Conservation (phyloP, 179 eudicot genomes). For the Carnegiea gigantea region DNA sequence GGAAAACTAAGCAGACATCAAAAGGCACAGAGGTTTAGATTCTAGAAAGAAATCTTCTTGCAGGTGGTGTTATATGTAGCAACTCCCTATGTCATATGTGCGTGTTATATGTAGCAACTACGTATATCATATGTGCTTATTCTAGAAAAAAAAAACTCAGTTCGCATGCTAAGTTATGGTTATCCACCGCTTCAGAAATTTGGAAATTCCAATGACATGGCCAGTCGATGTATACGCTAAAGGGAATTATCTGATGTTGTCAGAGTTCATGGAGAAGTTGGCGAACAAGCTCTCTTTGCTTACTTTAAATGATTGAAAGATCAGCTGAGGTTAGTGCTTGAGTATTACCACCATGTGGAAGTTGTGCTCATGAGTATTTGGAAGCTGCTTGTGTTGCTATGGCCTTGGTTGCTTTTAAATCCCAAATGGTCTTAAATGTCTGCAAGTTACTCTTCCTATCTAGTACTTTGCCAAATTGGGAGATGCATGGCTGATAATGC, state of each 20-base stretch:
- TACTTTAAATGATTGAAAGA: slow-evolving; percentile 11
- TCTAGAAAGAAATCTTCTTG: background rate
- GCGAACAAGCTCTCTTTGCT: slow-evolving; percentile 20
- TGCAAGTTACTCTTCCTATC: background rate
- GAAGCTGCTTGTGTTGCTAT: background rate
- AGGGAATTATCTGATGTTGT: background rate
- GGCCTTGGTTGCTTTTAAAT: background rate
- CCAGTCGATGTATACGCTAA: slow-evolving; percentile 8
- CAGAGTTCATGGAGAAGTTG: slow-evolving; percentile 7
- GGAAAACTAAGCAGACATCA: background rate
- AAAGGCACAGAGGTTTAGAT: background rate
- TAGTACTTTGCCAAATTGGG: background rate
- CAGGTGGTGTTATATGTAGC: background rate
- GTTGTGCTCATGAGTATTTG: background rate
- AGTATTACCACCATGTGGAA: background rate
- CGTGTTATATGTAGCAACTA: background rate
- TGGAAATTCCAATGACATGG: slow-evolving; percentile 29
- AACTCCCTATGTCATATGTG: no score
- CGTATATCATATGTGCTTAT: background rate
- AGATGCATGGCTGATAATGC: background rate
- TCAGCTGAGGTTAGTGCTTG: background rate
- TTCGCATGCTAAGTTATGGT: background rate
- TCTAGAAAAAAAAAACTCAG: background rate
- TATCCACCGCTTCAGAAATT: background rate
- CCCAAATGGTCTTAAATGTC: background rate